Conservation (phyloP, 192 early-diverging fungal genomes). For the Entomortierella chlamydospora region DNA sequence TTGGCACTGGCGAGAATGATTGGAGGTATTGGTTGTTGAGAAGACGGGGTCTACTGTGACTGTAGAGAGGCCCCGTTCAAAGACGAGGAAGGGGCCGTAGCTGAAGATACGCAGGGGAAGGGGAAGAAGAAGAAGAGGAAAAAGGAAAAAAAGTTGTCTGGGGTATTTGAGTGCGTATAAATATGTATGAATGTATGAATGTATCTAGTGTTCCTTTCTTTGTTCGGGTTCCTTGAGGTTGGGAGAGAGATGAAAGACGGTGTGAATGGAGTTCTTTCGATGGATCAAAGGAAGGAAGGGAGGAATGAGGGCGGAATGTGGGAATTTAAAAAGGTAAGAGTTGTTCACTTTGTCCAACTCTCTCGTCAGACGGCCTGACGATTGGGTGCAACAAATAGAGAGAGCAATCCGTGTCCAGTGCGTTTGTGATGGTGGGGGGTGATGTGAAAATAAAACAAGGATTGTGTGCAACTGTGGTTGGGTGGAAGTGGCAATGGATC, state of each 20-base stretch:
- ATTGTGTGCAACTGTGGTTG: too few relatives aligned
- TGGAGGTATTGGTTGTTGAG: neutral
- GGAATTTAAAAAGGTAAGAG: neutral
- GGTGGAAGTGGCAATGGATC: neutral
- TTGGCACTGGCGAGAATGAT: neutral
- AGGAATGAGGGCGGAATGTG: neutral
- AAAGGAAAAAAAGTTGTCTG: too few relatives aligned
- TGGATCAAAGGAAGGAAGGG: neutral
- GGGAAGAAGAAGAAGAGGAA: neutral
- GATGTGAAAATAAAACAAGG: neutral
- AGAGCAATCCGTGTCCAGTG: neutral
- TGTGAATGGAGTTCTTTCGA: neutral
- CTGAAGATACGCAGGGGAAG: neutral
- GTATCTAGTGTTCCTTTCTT: neutral
- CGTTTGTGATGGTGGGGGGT: neutral
- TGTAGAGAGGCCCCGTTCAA: conserved; percentile 2
- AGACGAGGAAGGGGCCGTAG: neutral
- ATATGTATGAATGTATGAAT: neutral
- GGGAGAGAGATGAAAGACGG: neutral
- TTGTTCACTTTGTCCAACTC: neutral
- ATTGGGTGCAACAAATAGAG: neutral
- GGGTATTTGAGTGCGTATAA: neutral
- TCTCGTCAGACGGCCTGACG: too few relatives aligned
- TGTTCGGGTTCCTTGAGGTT: neutral
- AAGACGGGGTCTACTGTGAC: neutral